A percentile compares a stretch with the other conserved stretches of the same genome.
These are phyloP conservation scores for Tulasnella sp. DNA, from an alignment of 768 basidiomycete species.

Conservation along the genomic window DNA sequence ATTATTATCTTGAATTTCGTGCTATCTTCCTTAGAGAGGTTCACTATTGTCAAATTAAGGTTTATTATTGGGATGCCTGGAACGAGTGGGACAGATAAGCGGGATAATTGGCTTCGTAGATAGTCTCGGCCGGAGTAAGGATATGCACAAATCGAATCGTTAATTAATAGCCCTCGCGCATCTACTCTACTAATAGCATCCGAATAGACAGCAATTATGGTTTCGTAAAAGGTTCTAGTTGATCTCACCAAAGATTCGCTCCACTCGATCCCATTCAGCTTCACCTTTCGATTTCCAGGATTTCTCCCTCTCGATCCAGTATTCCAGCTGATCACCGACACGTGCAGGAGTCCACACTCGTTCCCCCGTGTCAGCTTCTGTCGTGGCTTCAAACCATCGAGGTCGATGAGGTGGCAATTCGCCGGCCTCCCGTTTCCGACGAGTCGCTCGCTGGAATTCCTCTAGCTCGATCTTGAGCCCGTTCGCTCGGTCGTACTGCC, in stretches of 20 bases:
- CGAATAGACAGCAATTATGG: no score
- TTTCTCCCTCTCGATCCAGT: conserved; percentile 73
- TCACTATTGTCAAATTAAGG: background rate
- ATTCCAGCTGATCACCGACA: conserved; percentile 51
- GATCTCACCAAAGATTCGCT: conserved; percentile 66
- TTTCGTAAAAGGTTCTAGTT: background rate
- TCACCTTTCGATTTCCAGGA: conserved; percentile 41
- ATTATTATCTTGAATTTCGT: background rate
- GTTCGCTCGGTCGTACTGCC: conserved; percentile 76
- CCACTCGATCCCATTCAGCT: conserved; percentile 58
- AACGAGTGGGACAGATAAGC: no score
- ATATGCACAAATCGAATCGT: background rate
- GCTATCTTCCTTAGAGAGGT: background rate
- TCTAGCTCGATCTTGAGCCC: conserved; percentile 72
- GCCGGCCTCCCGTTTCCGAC: conserved; percentile 70
- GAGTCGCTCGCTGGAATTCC: conserved; percentile 67
- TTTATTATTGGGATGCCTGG: background rate
- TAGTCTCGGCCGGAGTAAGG: no score
- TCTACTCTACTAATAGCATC: no score
- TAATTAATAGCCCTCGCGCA: background rate
- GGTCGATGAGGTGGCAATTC: conserved; percentile 61
- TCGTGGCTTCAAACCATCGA: conserved; percentile 79
- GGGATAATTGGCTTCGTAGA: no score
- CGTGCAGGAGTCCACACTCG: conserved; percentile 73
- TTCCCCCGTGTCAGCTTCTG: conserved; percentile 83